Percentiles rank a stretch among this genome's conserved stretches.
phyloP scores from a whole-genome alignment of 2,329 filamentous ascomycete genomes.

The Colletotrichum orchidophilum region DNA sequence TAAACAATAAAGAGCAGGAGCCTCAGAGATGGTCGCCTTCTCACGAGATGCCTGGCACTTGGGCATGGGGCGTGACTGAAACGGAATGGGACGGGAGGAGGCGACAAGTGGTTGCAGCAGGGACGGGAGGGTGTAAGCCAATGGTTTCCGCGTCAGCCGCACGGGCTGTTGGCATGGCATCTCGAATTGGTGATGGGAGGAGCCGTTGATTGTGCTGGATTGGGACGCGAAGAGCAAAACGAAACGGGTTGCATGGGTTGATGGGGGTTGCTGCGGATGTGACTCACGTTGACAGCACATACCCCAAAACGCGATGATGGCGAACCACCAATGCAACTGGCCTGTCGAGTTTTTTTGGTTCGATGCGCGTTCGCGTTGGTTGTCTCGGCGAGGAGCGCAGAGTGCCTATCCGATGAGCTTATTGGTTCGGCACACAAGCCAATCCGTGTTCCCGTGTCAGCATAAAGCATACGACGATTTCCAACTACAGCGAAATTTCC shows the following conservation, averaged over 20 bases:
- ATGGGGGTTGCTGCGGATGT: not conserved
- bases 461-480: not conserved
- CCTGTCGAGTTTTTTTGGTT: not conserved
- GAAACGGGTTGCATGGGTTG: constrained; percentile 9
- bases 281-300: constrained; percentile 32
- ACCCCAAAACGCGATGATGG: constrained; percentile 3
- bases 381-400: constrained; percentile 6
- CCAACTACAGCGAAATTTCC: not conserved
- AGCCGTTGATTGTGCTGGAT: not conserved
- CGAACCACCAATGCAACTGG: not conserved
- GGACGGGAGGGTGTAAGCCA: constrained; percentile 23
- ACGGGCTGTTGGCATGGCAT: constrained; percentile 29
- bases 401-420: not conserved
- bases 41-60: constrained; percentile 15
- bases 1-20: constrained; percentile 8
- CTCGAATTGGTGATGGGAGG: not conserved
- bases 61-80: not conserved
- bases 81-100: not conserved
- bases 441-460: not conserved
- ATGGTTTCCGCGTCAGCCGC: constrained; percentile 24
- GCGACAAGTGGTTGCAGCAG: constrained; percentile 19
- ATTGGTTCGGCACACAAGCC: not conserved
- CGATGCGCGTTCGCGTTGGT: constrained; percentile 8
- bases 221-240: not conserved
- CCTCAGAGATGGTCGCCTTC: not conserved